phyloP scores from a whole-genome alignment of 2,329 filamentous ascomycete genomes.

The Falciphora oryzae region DNA sequence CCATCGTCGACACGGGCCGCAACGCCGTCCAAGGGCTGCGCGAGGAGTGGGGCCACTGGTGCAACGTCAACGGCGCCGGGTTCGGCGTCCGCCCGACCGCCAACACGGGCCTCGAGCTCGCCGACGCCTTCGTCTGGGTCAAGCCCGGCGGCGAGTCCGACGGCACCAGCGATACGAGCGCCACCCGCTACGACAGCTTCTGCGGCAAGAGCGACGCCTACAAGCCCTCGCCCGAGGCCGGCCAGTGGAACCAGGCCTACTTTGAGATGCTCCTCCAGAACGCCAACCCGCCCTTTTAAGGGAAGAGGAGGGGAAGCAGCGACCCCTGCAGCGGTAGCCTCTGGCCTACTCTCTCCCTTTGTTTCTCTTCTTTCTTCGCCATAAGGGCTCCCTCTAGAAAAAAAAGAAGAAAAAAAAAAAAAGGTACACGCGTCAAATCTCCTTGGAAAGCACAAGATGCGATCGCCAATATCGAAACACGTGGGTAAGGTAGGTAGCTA shows the following conservation, averaged over 20 bases:
- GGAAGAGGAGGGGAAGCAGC: background rate
- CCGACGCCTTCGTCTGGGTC: conserved; percentile 61
- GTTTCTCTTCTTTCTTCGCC: too few relatives aligned
- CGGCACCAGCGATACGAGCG: conserved; percentile 31
- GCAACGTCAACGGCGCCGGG: conserved; percentile 52
- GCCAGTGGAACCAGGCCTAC: conserved; percentile 38
- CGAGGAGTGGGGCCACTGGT: conserved; percentile 40
- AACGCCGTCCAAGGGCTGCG: conserved; percentile 36
- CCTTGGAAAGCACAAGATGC: too few relatives aligned
- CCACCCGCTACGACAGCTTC: conserved; percentile 31
- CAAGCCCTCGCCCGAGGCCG: conserved; percentile 36
- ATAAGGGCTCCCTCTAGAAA: too few relatives aligned
- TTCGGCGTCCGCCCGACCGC: conserved; percentile 54
- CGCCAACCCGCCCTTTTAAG: conserved; percentile 29
- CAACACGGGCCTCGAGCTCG: conserved; percentile 47
- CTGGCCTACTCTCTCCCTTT: too few relatives aligned
- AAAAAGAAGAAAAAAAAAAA: too few relatives aligned
- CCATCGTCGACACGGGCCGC: conserved; percentile 36
- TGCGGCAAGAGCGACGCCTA: conserved; percentile 32
- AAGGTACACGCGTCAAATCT: too few relatives aligned
- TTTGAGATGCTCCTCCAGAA: conserved; percentile 38
- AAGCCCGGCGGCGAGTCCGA: conserved; percentile 56
- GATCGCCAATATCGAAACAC: too few relatives aligned
- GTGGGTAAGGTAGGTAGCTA: too few relatives aligned
- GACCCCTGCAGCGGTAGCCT: too few relatives aligned